These are phyloP conservation scores for Liquidambar formosana DNA, from an alignment of 164 flowering plant genomes.

Conservation along the genomic window DNA sequence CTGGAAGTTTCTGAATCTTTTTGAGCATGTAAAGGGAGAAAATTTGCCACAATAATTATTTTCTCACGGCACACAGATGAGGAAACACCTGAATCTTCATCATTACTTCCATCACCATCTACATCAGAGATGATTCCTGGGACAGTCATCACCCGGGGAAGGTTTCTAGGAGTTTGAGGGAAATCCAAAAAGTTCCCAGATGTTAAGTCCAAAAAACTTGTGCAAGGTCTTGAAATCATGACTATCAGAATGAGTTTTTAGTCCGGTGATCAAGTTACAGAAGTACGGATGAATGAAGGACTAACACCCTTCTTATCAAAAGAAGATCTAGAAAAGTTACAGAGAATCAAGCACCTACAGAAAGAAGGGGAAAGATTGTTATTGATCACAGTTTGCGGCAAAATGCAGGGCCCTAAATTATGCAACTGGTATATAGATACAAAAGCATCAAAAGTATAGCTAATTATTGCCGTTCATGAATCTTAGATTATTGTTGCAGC, in stretches of 20 bases:
- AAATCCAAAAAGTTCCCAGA: slow-evolving; percentile 32
- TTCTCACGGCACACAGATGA: slow-evolving; percentile 12
- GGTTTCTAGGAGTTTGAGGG: slow-evolving; percentile 27
- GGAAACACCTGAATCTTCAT: slow-evolving; percentile 12
- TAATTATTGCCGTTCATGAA: neutral
- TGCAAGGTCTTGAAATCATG: slow-evolving; percentile 39
- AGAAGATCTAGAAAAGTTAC: neutral
- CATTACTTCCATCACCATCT: slow-evolving; percentile 14
- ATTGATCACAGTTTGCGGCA: neutral
- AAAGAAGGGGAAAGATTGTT: neutral
- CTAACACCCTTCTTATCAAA: neutral
- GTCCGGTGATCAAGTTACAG: too few species aligned
- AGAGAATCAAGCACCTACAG: slow-evolving; percentile 11
- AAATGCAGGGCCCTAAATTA: neutral
- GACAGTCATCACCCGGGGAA: slow-evolving; percentile 29
- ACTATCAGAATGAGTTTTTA: neutral
- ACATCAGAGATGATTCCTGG: slow-evolving; percentile 21
- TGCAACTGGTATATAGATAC: neutral
- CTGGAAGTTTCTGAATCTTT: slow-evolving; percentile 27
- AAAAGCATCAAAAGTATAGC: neutral
- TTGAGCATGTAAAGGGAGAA: slow-evolving; percentile 39
- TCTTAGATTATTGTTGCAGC: neutral
- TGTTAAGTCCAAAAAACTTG: slow-evolving; percentile 30
- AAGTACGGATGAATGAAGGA: neutral
- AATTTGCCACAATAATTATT: slow-evolving; percentile 43